These are phyloP conservation scores for Forsythia viridissima DNA, from an alignment of 257 asterid genomes.

Conservation along the genomic window DNA sequence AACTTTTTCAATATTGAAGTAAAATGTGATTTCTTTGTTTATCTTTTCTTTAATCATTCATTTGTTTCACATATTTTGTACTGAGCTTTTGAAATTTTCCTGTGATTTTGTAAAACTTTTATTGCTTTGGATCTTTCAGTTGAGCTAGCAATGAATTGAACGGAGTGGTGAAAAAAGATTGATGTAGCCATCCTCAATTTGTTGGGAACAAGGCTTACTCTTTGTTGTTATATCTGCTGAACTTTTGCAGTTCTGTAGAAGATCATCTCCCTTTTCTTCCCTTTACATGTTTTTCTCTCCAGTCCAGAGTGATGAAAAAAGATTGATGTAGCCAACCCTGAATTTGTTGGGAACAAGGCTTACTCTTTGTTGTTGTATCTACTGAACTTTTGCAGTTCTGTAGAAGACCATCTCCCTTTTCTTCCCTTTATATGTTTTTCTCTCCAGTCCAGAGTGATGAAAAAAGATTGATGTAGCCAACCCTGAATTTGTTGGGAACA, in stretches of 20 bases:
- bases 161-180: neutral
- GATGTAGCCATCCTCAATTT: neutral
- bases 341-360: too few relatives aligned
- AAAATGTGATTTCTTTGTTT: neutral
- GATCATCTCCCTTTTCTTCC: neutral
- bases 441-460: neutral
- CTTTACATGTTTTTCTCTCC: neutral
- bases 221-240: neutral
- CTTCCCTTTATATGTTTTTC: neutral
- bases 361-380: too few relatives aligned
- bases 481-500: too few relatives aligned
- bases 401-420: conserved; percentile 3
- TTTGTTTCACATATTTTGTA: conserved; percentile 10
- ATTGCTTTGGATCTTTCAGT: neutral
- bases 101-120: neutral
- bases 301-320: too few relatives aligned
- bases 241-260: neutral
- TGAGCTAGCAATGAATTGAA: neutral
- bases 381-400: neutral
- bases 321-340: neutral
- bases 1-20: too few relatives aligned
- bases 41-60: conserved; percentile 1
- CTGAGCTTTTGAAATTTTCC: neutral
- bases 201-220: neutral
- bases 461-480: neutral